phyloP scores from a whole-genome alignment of 2,329 filamentous ascomycete species.

The Hymenoscyphus infarciens region DNA sequence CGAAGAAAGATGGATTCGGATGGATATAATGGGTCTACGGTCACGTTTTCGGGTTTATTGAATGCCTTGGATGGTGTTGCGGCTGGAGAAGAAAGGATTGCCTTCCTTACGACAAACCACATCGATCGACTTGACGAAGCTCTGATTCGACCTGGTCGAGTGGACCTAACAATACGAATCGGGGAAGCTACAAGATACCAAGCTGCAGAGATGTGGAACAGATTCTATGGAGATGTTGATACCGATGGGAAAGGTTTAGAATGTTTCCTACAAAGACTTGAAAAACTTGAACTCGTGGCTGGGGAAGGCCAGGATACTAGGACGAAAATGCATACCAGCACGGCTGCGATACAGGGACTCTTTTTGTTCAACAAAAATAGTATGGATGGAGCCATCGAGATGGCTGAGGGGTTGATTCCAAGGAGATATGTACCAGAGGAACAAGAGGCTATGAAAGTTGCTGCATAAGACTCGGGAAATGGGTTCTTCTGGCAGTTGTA shows the following conservation, averaged over 20 bases:
- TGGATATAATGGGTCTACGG: slow-evolving; percentile 32
- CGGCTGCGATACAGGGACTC: slow-evolving; percentile 87
- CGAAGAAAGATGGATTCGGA: slow-evolving; percentile 55
- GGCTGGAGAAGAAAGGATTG: slow-evolving; percentile 87
- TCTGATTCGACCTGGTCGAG: slow-evolving; percentile 82
- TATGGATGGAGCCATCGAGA: slow-evolving; percentile 79
- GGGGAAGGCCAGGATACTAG: slow-evolving; percentile 33
- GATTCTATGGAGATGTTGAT: slow-evolving; percentile 88
- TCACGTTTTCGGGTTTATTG: slow-evolving; percentile 84
- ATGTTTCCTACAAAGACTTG: slow-evolving; percentile 68
- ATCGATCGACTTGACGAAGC: slow-evolving; percentile 82
- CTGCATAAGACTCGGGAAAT: slow-evolving; percentile 11
- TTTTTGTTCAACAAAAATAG: slow-evolving; percentile 95
- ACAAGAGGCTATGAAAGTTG: slow-evolving; percentile 16
- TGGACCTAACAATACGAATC: slow-evolving; percentile 89
- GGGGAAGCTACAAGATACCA: slow-evolving; percentile 85
- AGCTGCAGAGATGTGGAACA: slow-evolving; percentile 83
- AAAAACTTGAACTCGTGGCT: slow-evolving; percentile 67
- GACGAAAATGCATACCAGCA: slow-evolving; percentile 58
- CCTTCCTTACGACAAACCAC: slow-evolving; percentile 95
- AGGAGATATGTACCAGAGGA: slow-evolving; percentile 48
- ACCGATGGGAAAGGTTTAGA: slow-evolving; percentile 55
- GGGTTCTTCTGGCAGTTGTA: background rate
- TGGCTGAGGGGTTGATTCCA: slow-evolving; percentile 66
- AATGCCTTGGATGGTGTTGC: slow-evolving; percentile 89